These are phyloP conservation scores for Biscogniauxia mediterranea DNA, from an alignment of 2,329 filamentous ascomycete species.

Conservation along the genomic window DNA sequence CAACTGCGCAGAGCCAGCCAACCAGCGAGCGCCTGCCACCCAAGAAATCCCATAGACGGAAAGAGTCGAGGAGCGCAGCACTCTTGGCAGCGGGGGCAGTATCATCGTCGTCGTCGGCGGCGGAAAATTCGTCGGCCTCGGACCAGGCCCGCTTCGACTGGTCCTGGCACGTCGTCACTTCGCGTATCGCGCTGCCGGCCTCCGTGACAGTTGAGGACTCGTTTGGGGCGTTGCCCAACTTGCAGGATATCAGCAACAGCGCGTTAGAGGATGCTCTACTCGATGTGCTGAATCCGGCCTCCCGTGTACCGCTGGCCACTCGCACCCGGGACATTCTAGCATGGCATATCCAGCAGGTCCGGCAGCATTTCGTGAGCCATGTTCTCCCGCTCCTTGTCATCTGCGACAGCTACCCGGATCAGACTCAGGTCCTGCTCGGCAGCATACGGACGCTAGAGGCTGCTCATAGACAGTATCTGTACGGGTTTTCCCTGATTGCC, in stretches of 20 bases:
- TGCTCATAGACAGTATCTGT: slow-evolving; percentile 56
- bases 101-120: slow-evolving; percentile 18
- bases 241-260: slow-evolving; percentile 38
- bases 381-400: slow-evolving; percentile 55
- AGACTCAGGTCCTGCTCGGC: slow-evolving; percentile 47
- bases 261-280: slow-evolving; percentile 52
- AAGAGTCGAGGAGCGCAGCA: slow-evolving; percentile 23
- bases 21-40: slow-evolving; percentile 4
- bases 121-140: slow-evolving; percentile 32
- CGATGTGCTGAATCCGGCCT: slow-evolving; percentile 50
- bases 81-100: slow-evolving; percentile 14
- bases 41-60: slow-evolving; percentile 21
- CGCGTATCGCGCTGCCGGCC: slow-evolving; percentile 54
- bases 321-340: slow-evolving; percentile 55
- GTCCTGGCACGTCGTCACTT: slow-evolving; percentile 62
- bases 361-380: slow-evolving; percentile 59
- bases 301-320: slow-evolving; percentile 46
- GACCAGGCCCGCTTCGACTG: slow-evolving; percentile 59
- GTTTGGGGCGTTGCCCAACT: slow-evolving; percentile 48
- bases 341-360: slow-evolving; percentile 62
- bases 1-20: slow-evolving; percentile 42
- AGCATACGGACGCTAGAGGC: slow-evolving; percentile 59
- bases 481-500: slow-evolving; percentile 51
- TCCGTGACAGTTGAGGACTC: slow-evolving; percentile 55
- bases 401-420: slow-evolving; percentile 42